A percentile compares a stretch with the other conserved stretches of the same genome.
phyloP scores from a whole-genome alignment of 2,329 filamentous ascomycete species.

The Fusarium chlamydosporum region DNA sequence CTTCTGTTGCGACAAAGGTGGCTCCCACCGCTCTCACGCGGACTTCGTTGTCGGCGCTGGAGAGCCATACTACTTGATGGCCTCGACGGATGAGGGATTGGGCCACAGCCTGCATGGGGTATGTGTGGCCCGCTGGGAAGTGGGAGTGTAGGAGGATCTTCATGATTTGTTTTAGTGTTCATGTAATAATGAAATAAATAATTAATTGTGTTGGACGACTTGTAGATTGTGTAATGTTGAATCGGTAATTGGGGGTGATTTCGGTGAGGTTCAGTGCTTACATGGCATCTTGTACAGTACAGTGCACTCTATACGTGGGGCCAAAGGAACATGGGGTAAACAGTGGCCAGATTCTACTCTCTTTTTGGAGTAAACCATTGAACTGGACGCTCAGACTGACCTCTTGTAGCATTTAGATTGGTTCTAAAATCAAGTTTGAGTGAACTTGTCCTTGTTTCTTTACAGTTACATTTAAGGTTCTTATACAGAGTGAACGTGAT shows the following conservation, averaged over 20 bases:
- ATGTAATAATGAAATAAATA: background rate
- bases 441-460: background rate
- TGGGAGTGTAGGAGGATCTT: constrained; percentile 58
- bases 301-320: constrained; percentile 5
- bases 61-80: constrained; percentile 58
- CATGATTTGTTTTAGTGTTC: constrained; percentile 43
- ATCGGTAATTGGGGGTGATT: background rate
- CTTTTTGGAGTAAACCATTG: background rate
- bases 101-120: constrained; percentile 59
- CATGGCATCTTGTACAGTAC: constrained; percentile 4
- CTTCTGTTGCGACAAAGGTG: constrained; percentile 52
- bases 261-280: constrained; percentile 4
- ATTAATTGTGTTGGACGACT: background rate
- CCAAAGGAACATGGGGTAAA: constrained; percentile 6
- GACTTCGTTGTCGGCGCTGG: constrained; percentile 53
- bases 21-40: constrained; percentile 56
- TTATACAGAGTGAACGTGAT: background rate
- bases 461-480: background rate
- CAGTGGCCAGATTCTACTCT: background rate
- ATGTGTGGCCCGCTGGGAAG: constrained; percentile 58
- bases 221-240: constrained; percentile 7
- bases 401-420: background rate
- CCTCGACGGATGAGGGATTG: constrained; percentile 56
- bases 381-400: background rate
- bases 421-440: constrained; percentile 8